Evolutionary conservation across 768 basidiomycete genomes (phyloP).

Genomic region (Zangia roseola): DNA sequence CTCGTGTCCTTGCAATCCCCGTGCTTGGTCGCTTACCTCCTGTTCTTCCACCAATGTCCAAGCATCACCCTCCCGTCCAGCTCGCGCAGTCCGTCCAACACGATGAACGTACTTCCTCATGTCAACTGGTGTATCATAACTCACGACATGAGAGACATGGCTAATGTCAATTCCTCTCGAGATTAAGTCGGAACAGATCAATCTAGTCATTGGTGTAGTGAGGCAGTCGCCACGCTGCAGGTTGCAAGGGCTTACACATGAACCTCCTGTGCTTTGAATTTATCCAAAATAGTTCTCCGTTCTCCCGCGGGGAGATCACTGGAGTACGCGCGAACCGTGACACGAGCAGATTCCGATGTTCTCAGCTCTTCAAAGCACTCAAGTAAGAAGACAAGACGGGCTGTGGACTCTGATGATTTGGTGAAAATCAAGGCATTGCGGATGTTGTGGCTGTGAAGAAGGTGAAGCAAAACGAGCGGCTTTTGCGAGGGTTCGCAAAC

Average conservation of each 20-base stretch:
- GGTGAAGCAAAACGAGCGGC: slow-evolving; percentile 85
- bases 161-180: slow-evolving; percentile 95
- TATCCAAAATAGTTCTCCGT: slow-evolving; percentile 72
- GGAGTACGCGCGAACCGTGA: slow-evolving; percentile 74
- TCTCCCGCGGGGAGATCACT: slow-evolving; percentile 77
- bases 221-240: background rate
- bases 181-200: slow-evolving; percentile 96
- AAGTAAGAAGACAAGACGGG: slow-evolving; percentile 77
- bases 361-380: slow-evolving; percentile 71
- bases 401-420: slow-evolving; percentile 92
- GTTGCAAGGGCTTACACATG: slow-evolving; percentile 60
- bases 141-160: slow-evolving; percentile 89
- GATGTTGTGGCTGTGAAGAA: slow-evolving; percentile 63
- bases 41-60: slow-evolving; percentile 97
- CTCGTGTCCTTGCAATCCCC: background rate
- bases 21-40: slow-evolving; percentile 48
- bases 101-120: slow-evolving; percentile 98
- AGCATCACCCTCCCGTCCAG: slow-evolving; percentile 83
- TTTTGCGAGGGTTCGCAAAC: slow-evolving; percentile 78
- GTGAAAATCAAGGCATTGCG: slow-evolving; percentile 88
- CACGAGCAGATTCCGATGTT: slow-evolving; percentile 16
- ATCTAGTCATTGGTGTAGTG: slow-evolving; percentile 41
- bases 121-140: slow-evolving; percentile 95
- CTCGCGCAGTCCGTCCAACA: slow-evolving; percentile 93
- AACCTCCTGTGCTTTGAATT: slow-evolving; percentile 78